These are phyloP conservation scores for Dacryopinax spathularia DNA, from an alignment of 768 basidiomycete species.

Conservation along the genomic window DNA sequence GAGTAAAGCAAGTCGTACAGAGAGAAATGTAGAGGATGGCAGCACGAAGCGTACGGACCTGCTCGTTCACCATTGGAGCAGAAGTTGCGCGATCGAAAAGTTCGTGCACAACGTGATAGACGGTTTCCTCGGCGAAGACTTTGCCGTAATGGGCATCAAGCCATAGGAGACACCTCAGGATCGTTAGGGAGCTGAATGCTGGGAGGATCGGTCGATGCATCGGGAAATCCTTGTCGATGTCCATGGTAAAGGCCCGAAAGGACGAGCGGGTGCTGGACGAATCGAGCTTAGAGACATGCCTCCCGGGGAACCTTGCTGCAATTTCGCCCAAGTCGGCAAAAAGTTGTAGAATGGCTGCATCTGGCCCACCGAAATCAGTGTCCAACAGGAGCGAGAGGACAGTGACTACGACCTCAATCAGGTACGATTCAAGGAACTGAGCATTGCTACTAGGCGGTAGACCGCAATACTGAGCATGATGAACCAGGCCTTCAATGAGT, in stretches of 20 bases:
- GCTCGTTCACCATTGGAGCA: conserved; percentile 69
- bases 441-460: neutral
- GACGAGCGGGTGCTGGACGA: neutral
- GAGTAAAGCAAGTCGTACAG: conserved; percentile 39
- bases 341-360: conserved; percentile 36
- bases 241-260: neutral
- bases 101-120: conserved; percentile 64
- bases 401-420: conserved; percentile 44
- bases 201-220: conserved; percentile 57
- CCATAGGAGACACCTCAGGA: conserved; percentile 50
- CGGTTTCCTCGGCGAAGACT: conserved; percentile 39
- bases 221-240: conserved; percentile 28
- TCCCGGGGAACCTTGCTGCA: neutral
- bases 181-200: conserved; percentile 33
- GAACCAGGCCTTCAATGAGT: neutral
- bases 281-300: neutral
- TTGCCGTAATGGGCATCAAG: conserved; percentile 32
- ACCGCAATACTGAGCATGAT: neutral
- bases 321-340: conserved; percentile 19
- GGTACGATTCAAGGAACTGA: conserved; percentile 25
- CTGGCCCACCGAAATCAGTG: conserved; percentile 39
- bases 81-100: conserved; percentile 52
- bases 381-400: conserved; percentile 54
- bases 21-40: conserved; percentile 61
- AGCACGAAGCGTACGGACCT: conserved; percentile 56